Evolutionary conservation across 140 eudicot species (phyloP).

Genomic region (Oenanthe javanica): DNA sequence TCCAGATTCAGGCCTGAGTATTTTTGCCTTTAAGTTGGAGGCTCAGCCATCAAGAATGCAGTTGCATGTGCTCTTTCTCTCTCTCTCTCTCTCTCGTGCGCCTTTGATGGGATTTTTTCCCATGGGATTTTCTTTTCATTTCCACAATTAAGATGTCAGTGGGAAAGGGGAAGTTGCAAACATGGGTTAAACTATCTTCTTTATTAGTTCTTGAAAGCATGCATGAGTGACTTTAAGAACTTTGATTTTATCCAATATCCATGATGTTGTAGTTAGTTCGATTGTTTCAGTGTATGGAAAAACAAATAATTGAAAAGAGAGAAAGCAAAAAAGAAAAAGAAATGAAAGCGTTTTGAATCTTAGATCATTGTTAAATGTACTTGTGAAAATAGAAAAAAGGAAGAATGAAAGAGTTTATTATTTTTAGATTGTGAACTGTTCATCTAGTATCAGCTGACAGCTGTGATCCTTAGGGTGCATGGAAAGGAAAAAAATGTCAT

Average conservation of each 20-base stretch:
- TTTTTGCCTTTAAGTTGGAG: too few species aligned
- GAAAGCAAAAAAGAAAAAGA: neutral
- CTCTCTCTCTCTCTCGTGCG: too few species aligned
- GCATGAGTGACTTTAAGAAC: too few species aligned
- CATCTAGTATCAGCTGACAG: neutral
- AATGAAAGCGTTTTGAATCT: neutral
- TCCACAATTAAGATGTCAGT: neutral
- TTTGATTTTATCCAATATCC: too few species aligned
- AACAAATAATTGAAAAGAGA: neutral
- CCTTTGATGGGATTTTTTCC: neutral
- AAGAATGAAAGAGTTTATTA: neutral
- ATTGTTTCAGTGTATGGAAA: neutral
- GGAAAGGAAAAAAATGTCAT: neutral
- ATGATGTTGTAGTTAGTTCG: too few species aligned
- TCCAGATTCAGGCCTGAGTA: too few species aligned
- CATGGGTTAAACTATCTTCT: neutral
- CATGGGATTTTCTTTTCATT: neutral
- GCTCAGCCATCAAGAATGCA: too few species aligned
- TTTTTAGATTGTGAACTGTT: neutral
- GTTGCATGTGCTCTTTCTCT: too few species aligned
- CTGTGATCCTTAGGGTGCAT: neutral
- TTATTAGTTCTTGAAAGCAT: neutral
- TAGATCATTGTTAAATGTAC: too few species aligned
- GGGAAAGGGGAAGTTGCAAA: neutral
- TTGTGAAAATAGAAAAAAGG: too few species aligned